These are phyloP conservation scores for Golubevia sp. DNA, from an alignment of 1,284 basidiomycete genomes.

Conservation along the genomic window DNA sequence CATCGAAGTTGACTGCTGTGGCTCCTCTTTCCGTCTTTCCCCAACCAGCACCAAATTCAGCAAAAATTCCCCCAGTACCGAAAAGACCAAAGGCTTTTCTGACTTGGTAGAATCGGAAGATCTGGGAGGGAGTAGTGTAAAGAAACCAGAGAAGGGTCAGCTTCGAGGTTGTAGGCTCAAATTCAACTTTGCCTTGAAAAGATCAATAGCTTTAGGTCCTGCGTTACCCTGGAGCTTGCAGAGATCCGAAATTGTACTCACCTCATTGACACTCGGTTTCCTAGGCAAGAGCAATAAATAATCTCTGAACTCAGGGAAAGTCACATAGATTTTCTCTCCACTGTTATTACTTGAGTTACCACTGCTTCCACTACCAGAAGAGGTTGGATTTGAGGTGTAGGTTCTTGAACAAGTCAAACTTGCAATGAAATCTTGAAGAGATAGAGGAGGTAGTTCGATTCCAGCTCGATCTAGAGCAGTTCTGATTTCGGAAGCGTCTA, in stretches of 20 bases:
- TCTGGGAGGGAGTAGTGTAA: conserved; percentile 12
- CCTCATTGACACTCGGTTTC: conserved; percentile 46
- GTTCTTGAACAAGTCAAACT: conserved; percentile 37
- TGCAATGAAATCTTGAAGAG: conserved; percentile 56
- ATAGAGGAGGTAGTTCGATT: conserved; percentile 35
- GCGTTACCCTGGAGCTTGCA: conserved; percentile 2
- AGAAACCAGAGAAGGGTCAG: not conserved
- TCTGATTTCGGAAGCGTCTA: conserved; percentile 45
- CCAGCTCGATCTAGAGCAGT: conserved; percentile 44
- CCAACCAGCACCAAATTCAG: conserved; percentile 49
- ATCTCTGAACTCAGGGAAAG: conserved; percentile 58
- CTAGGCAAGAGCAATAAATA: conserved; percentile 54
- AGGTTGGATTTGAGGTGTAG: conserved; percentile 4
- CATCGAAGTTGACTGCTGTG: conserved; percentile 48
- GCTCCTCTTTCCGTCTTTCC: conserved; percentile 52
- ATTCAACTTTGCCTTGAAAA: too few relatives aligned
- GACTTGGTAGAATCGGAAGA: conserved; percentile 59
- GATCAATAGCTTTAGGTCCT: too few relatives aligned
- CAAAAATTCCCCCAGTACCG: conserved; percentile 56
- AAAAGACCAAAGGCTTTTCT: conserved; percentile 57
- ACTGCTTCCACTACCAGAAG: not conserved
- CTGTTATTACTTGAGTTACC: not conserved
- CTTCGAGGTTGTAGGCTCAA: too few relatives aligned
- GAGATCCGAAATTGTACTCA: conserved; percentile 8
- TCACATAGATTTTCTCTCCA: conserved; percentile 31